Conservation (phyloP, 495 filamentous ascomycete species). For the Aspergillus bertholletiae region DNA sequence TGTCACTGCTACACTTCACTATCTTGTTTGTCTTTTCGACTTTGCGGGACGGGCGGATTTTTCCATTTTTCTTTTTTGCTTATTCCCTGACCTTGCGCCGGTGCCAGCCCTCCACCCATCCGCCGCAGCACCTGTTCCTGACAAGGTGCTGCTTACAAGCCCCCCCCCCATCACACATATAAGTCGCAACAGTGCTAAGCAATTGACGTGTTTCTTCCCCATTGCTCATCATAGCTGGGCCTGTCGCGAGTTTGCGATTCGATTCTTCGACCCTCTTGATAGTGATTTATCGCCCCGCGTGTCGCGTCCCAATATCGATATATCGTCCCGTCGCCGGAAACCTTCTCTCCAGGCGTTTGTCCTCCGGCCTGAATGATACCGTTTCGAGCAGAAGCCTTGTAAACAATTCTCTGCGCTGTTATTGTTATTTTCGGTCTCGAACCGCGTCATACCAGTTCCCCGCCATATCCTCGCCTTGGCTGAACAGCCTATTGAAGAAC, state of each 20-base stretch:
- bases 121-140: not conserved
- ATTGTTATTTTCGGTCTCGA: not conserved
- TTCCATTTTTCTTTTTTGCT: not conserved
- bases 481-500: not conserved
- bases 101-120: slow-evolving; percentile 9
- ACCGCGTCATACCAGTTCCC: not conserved
- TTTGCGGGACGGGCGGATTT: not conserved
- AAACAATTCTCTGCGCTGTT: not conserved
- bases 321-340: not conserved
- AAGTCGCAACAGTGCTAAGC: not conserved
- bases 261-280: not conserved
- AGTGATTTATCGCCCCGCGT: not conserved
- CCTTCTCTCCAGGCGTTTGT: not conserved
- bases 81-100: slow-evolving; percentile 1
- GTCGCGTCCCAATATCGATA: not conserved
- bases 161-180: not conserved
- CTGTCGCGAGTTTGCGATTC: not conserved
- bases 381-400: not conserved
- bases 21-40: not conserved
- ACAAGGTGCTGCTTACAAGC: not conserved
- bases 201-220: not conserved
- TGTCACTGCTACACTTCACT: not conserved
- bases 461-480: not conserved
- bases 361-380: not conserved
- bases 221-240: not conserved